These are phyloP conservation scores for Phytophthora melonis DNA, from an alignment of 352 stramenopile species.

Conservation along the genomic window DNA sequence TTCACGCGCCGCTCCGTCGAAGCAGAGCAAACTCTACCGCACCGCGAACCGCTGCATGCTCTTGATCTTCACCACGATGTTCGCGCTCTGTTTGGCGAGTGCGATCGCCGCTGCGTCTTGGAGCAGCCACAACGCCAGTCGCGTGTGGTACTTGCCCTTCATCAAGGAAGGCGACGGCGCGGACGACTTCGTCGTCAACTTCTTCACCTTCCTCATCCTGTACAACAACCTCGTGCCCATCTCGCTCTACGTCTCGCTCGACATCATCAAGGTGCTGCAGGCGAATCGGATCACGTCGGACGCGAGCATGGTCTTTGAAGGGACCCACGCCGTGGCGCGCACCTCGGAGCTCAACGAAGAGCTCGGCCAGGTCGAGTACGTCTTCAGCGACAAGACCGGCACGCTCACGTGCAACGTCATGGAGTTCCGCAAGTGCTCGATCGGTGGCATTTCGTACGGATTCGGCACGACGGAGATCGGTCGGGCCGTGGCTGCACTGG, in stretches of 20 bases:
- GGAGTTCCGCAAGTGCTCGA: slow-evolving; percentile 94
- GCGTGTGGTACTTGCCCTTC: slow-evolving; percentile 66
- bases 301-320: slow-evolving; percentile 83
- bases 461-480: slow-evolving; percentile 91
- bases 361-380: slow-evolving; percentile 96
- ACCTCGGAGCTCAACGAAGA: slow-evolving; percentile 94
- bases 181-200: slow-evolving; percentile 71
- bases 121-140: slow-evolving; percentile 44
- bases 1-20: slow-evolving; percentile 78
- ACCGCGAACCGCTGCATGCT: slow-evolving; percentile 88
- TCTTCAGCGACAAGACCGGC: slow-evolving; percentile 99
- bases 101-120: slow-evolving; percentile 49
- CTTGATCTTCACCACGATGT: slow-evolving; percentile 76
- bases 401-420: slow-evolving; percentile 99
- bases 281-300: slow-evolving; percentile 89
- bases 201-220: slow-evolving; percentile 94
- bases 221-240: slow-evolving; percentile 97
- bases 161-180: slow-evolving; percentile 37
- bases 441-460: slow-evolving; percentile 87
- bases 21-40: slow-evolving; percentile 83
- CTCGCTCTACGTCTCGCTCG: slow-evolving; percentile 96
- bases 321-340: slow-evolving; percentile 77
- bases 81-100: slow-evolving; percentile 65
- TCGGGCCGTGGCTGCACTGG: slow-evolving; percentile 90
- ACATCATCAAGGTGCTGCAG: slow-evolving; percentile 93